Percentiles rank a stretch among this genome's conserved stretches.
Evolutionary conservation across 2,329 filamentous ascomycete genomes (phyloP).

Genomic region (Orbilia javanica): DNA sequence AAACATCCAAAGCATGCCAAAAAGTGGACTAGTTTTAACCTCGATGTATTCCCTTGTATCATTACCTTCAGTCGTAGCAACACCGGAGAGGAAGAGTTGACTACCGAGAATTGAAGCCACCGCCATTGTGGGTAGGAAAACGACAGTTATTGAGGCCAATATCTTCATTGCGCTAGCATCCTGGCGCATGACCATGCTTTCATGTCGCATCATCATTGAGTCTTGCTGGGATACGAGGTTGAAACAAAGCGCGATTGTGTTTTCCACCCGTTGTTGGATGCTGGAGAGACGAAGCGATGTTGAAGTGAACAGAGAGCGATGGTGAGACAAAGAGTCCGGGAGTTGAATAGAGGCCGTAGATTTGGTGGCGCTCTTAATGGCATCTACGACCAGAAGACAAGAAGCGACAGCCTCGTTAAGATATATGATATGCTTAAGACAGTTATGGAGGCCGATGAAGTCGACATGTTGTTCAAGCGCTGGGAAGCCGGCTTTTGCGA

Average conservation of each 20-base stretch:
- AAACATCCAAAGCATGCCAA: conserved; percentile 27
- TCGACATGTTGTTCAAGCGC: conserved; percentile 44
- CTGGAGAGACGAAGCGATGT: conserved; percentile 64
- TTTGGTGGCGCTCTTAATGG: conserved; percentile 8
- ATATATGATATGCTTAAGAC: conserved; percentile 60
- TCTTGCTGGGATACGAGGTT: conserved; percentile 65
- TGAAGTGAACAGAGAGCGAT: conserved; percentile 64
- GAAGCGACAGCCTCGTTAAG: conserved; percentile 59
- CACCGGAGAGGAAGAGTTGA: conserved; percentile 40
- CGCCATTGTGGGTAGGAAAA: conserved; percentile 65
- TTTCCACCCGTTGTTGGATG: conserved; percentile 65
- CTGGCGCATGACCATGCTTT: conserved; percentile 57
- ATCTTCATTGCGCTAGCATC: conserved; percentile 65
- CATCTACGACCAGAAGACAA: conserved; percentile 42
- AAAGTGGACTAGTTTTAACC: conserved; percentile 13
- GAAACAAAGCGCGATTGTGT: conserved; percentile 64
- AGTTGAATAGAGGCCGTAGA: conserved; percentile 37
- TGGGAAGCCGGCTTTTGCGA: conserved; percentile 11
- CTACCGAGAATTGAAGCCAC: conserved; percentile 64
- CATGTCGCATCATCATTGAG: conserved; percentile 63
- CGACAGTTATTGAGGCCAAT: conserved; percentile 65
- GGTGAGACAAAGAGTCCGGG: conserved; percentile 63
- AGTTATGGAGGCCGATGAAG: conserved; percentile 61
- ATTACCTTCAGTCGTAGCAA: background rate
- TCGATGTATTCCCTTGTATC: background rate